Conservation (phyloP, 2,329 filamentous ascomycete species). For the Botrytis paeoniae region DNA sequence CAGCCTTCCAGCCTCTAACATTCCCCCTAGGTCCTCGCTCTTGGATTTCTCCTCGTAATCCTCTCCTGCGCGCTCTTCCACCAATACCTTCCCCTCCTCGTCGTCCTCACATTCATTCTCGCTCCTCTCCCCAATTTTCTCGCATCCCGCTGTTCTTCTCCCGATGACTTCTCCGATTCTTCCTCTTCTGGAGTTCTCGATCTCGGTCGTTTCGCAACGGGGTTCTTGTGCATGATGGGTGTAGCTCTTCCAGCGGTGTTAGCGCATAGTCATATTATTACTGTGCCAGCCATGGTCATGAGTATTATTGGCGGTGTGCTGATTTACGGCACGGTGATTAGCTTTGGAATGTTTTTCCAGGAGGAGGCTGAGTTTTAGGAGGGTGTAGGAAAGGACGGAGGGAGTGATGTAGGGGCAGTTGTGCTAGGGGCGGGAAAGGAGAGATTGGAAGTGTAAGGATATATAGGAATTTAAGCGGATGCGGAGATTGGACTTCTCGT, state of each 20-base stretch:
- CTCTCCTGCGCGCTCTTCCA: conserved; percentile 94
- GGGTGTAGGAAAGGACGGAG: background rate
- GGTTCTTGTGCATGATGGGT: conserved; percentile 95
- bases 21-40: conserved; percentile 72
- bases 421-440: background rate
- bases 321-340: conserved; percentile 98
- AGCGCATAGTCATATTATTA: conserved; percentile 81
- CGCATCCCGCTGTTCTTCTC: conserved; percentile 80
- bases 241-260: conserved; percentile 87
- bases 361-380: conserved; percentile 58
- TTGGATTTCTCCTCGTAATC: conserved; percentile 98
- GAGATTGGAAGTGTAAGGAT: background rate
- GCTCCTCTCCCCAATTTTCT: conserved; percentile 97
- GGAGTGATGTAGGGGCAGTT: background rate
- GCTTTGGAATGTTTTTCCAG: conserved; percentile 97
- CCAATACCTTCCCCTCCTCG: conserved; percentile 90
- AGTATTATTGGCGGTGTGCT: conserved; percentile 86
- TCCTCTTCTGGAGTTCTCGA: conserved; percentile 83
- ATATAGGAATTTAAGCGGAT: background rate
- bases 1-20: background rate
- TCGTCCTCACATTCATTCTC: conserved; percentile 92
- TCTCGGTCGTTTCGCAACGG: conserved; percentile 89
- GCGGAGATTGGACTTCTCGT: background rate
- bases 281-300: conserved; percentile 87
- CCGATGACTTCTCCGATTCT: conserved; percentile 82